These are phyloP conservation scores for Jaltomata sinuosa DNA, from an alignment of 257 asterid genomes.

Conservation along the genomic window DNA sequence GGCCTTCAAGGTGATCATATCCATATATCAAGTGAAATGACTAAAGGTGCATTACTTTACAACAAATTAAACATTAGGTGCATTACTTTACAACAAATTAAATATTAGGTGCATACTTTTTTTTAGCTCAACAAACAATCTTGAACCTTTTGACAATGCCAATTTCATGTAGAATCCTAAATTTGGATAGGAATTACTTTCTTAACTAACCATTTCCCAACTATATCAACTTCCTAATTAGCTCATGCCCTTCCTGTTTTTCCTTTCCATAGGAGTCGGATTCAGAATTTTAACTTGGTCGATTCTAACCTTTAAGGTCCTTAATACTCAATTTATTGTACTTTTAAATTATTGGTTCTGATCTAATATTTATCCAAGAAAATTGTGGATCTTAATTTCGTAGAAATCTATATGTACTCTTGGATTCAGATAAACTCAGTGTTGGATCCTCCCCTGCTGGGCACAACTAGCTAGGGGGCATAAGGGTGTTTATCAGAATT, in stretches of 20 bases:
- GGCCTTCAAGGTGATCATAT: no score
- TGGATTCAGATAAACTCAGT: no score
- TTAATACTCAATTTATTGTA: neutral
- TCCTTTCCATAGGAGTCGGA: neutral
- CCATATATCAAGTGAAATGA: no score
- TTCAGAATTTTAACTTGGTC: neutral
- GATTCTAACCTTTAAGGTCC: neutral
- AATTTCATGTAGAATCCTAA: neutral
- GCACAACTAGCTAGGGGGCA: neutral
- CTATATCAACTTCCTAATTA: neutral
- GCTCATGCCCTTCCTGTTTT: neutral
- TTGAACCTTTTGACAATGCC: neutral
- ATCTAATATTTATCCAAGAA: no score
- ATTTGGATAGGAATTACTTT: neutral
- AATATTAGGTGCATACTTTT: neutral
- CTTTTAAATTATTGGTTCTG: no score
- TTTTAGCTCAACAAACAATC: neutral
- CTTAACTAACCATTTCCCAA: neutral
- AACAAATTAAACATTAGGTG: no score
- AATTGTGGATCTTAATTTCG: no score
- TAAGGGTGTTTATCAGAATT: no score
- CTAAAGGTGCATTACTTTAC: no score
- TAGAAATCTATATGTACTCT: no score
- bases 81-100: no score
- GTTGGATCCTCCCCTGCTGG: no score